These are phyloP conservation scores for Myochromella boudieri DNA, from an alignment of 768 basidiomycete genomes.

Conservation along the genomic window DNA sequence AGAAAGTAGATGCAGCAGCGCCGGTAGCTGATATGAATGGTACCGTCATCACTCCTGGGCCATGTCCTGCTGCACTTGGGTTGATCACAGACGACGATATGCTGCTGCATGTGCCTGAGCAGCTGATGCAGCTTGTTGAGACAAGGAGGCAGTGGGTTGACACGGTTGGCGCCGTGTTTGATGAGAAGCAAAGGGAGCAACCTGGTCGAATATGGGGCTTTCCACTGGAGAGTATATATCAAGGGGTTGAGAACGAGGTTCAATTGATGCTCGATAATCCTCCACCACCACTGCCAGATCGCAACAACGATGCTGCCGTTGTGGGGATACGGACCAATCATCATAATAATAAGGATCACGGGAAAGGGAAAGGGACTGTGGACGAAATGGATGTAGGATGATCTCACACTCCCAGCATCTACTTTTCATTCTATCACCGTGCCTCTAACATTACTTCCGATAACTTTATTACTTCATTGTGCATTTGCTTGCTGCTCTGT, in stretches of 20 bases:
- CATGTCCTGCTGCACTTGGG: conserved; percentile 72
- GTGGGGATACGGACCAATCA: conserved; percentile 17
- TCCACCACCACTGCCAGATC: too few relatives aligned
- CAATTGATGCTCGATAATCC: conserved; percentile 35
- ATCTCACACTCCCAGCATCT: conserved; percentile 16
- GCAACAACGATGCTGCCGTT: too few relatives aligned
- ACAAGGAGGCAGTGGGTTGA: conserved; percentile 81
- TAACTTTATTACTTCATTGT: conserved; percentile 21
- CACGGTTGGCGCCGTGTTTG: conserved; percentile 72
- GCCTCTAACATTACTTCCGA: conserved; percentile 1
- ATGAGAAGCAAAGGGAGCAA: conserved; percentile 61
- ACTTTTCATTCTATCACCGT: conserved; percentile 9
- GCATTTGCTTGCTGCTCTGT: conserved; percentile 13
- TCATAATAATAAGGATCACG: conserved; percentile 32
- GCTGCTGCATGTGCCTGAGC: conserved; percentile 60
- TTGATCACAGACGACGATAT: conserved; percentile 69
- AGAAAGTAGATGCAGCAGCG: conserved; percentile 23
- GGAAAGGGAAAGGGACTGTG: conserved; percentile 48
- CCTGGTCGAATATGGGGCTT: conserved; percentile 80
- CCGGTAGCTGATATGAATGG: conserved; percentile 24
- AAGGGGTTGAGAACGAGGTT: conserved; percentile 70
- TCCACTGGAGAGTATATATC: conserved; percentile 72
- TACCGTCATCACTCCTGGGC: conserved; percentile 42
- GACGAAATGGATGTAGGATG: conserved; percentile 74
- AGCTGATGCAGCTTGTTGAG: conserved; percentile 69